Evolutionary conservation across 106 monocot species (phyloP), one percentile per base, ranked within the genome.

Genomic region (Amphibolis antarctica): DNA sequence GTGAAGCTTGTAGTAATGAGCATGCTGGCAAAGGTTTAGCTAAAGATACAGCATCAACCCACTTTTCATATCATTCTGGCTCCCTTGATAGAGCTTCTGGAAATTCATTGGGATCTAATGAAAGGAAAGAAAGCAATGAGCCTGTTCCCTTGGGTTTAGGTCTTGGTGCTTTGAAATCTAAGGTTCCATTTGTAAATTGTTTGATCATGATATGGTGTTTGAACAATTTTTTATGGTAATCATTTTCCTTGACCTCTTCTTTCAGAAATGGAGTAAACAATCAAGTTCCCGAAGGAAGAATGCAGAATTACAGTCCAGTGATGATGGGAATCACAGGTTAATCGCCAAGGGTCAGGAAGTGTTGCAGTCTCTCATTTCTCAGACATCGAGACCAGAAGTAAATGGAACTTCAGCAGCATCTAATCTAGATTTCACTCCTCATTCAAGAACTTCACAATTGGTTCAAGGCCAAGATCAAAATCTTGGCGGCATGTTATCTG

Each of bases 131-230:
- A 13, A 72, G 80, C 60, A 55, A 46, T 30, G 78, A 18, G 21
- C 28, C 71, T 65, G 53, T 63, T 60, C 91, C 91, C 11, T 53
- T 83, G 72, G 91, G 91, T 0, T 60, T 92, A 60, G 90, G 90
- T 10, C 72, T 85, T 77, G 83, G 86, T 62, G 79, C 76, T 67
- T 54, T 92, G 59, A 73, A 83, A 65, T 74, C 86, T 18, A 92
- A 83, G 86, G 91, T 92, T 48, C 25, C 26, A 52, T 4, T 0
- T 26, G 7, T 59, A 46, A 14, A 28, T 45, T 46, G 9, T 56
- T 44, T 17, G 12, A 10, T 44, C 13, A 5, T 30, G 21, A 43
- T 9, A 44, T 7, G 44, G 22, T 15, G 6, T 55, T 25, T 42
- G 12, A 36, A 5, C 31, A 17, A 3, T 21, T 13, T 15, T 42